Evolutionary conservation across 1,284 basidiomycete species (phyloP).

Genomic region (Puccinia polysora): DNA sequence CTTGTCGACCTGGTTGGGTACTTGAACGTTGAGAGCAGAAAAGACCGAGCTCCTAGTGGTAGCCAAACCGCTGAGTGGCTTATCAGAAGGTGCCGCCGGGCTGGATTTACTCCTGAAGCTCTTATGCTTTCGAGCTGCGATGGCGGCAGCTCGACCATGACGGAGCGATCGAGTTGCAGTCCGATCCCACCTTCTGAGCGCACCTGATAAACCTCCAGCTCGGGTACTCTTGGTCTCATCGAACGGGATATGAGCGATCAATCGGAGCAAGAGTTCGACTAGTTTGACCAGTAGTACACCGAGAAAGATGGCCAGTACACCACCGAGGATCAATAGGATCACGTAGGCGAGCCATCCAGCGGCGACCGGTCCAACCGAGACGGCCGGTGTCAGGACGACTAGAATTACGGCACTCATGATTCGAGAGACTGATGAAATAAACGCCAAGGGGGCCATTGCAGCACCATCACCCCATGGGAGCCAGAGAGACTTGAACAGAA

Average conservation of each 20-base stretch:
- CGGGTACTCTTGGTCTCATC: conserved; percentile 32
- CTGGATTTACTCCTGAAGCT: background rate
- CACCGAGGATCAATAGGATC: conserved; percentile 23
- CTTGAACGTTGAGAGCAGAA: conserved; percentile 2
- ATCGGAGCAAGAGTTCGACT: conserved; percentile 11
- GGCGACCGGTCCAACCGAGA: conserved; percentile 16
- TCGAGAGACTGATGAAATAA: conserved; percentile 32
- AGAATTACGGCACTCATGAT: conserved; percentile 39
- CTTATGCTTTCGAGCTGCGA: conserved; percentile 3
- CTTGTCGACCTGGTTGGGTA: background rate
- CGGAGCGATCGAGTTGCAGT: conserved; percentile 13
- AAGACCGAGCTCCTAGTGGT: background rate
- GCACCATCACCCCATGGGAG: conserved; percentile 42
- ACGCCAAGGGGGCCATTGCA: conserved; percentile 37
- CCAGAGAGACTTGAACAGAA: conserved; percentile 37
- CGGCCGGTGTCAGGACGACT: conserved; percentile 24
- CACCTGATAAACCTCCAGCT: conserved; percentile 25
- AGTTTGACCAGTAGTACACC: conserved; percentile 19
- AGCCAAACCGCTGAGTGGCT: background rate
- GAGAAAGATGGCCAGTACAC: conserved; percentile 4
- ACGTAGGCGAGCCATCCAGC: conserved; percentile 34
- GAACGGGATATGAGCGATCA: conserved; percentile 21
- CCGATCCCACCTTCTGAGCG: conserved; percentile 27
- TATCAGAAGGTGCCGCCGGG: background rate
- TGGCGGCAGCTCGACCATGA: conserved; percentile 31